Percentiles rank a stretch among this genome's conserved stretches.
Conservation (phyloP, 1,284 basidiomycete species). For the Rhodofomes roseus region DNA sequence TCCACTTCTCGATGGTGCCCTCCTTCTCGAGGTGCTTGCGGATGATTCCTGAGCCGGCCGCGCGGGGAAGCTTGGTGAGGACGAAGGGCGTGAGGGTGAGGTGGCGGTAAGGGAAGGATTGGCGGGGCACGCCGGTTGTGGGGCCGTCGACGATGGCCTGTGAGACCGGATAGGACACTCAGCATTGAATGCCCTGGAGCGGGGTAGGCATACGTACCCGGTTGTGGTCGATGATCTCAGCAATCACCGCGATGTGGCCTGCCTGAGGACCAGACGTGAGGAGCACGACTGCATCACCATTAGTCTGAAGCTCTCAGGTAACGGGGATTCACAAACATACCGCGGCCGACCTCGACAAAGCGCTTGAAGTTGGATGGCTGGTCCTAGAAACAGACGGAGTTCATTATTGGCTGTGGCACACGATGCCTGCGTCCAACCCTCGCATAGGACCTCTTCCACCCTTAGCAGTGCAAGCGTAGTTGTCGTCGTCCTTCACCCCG, state of each 20-base stretch:
- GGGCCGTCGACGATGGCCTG: conserved; percentile 97
- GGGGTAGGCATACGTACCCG: conserved; percentile 62
- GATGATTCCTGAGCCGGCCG: conserved; percentile 77
- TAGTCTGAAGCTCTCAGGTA: too few relatives aligned
- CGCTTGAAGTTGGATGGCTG: conserved; percentile 89
- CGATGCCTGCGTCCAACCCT: background rate
- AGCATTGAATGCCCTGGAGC: background rate
- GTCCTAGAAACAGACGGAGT: conserved; percentile 18
- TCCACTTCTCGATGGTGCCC: conserved; percentile 77
- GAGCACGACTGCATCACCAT: conserved; percentile 72
- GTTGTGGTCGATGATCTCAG: conserved; percentile 99
- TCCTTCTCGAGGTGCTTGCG: conserved; percentile 89
- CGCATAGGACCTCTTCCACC: background rate
- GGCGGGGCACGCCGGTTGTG: conserved; percentile 86
- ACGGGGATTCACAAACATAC: conserved; percentile 36
- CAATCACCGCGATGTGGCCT: conserved; percentile 93
- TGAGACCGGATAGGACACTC: background rate
- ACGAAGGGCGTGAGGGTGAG: conserved; percentile 88
- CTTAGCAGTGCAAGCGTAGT: background rate
- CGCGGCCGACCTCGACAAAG: conserved; percentile 97
- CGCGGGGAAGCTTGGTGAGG: conserved; percentile 86
- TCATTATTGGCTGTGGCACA: conserved; percentile 8
- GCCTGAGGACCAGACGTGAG: conserved; percentile 84
- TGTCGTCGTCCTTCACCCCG: background rate
- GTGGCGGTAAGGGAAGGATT: conserved; percentile 90